phyloP scores from a whole-genome alignment of 2,329 filamentous ascomycete genomes.

The Hypoxylon sp. region DNA sequence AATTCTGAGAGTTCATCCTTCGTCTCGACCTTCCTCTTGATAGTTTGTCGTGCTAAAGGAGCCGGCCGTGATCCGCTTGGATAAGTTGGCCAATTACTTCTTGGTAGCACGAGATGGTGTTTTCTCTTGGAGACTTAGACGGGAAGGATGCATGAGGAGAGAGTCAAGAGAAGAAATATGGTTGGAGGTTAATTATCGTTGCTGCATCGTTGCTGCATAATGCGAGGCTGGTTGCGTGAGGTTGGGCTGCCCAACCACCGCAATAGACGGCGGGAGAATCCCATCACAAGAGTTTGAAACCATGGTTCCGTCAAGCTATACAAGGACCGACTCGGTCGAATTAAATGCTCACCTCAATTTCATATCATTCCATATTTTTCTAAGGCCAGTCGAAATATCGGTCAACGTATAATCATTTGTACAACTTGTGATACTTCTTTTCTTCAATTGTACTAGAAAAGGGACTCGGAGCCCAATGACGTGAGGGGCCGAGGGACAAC shows the following conservation, averaged over 20 bases:
- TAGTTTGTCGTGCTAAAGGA: conserved; percentile 24
- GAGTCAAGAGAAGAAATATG: conserved; percentile 40
- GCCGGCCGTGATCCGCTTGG: conserved; percentile 37
- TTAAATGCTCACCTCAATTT: conserved; percentile 14
- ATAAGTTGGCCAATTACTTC: conserved; percentile 41
- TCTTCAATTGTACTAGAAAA: conserved; percentile 12
- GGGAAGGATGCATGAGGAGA: conserved; percentile 38
- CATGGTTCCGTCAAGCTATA: conserved; percentile 18
- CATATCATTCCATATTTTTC: conserved; percentile 10
- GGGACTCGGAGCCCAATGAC: conserved; percentile 16
- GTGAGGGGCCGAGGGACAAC: conserved; percentile 8
- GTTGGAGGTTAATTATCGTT: conserved; percentile 39
- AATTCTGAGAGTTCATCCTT: conserved; percentile 48
- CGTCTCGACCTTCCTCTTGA: conserved; percentile 29
- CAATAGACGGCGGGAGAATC: conserved; percentile 16
- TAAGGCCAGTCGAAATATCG: not conserved
- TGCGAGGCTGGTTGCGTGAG: conserved; percentile 45
- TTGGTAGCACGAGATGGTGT: conserved; percentile 33
- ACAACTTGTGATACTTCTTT: conserved; percentile 17
- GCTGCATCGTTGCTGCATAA: conserved; percentile 32
- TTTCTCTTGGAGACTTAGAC: conserved; percentile 33
- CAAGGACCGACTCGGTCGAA: not conserved
- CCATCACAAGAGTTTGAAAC: conserved; percentile 25
- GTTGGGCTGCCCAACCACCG: conserved; percentile 44
- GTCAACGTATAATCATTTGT: conserved; percentile 14